Base-by-base conservation (phyloP, 306 rosid species). In the Pterocarpus santalinus region DNA sequence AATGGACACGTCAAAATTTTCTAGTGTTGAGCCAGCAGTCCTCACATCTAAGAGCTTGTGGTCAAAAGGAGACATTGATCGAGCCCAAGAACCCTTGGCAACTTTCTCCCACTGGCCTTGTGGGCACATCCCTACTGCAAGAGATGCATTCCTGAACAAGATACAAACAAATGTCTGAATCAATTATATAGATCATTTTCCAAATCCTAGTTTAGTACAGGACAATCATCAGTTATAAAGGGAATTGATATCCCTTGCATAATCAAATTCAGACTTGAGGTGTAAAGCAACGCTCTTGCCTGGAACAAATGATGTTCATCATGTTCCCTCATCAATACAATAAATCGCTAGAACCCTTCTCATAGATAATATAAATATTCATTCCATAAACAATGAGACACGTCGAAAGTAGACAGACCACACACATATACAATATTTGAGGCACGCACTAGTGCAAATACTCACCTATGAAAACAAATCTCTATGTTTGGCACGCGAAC, bases 401-500 rank as follows among this genome's bases (percentile, higher is more conserved):
- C 75, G 6, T 34, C 41, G 65, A 51, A 35, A 1, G 46, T 55
- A 72, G 64, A 65, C 43, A 70, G 81, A 41, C 62, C 55, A 61
- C 8, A 34, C n/a, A 60, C 60, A 36, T 67, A 32, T 60, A 68
- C 14, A 33, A 35, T 35, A n/a, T 30, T 53, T 2, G 63, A 77
- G 39, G 69, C 38, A 57, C 28, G 22, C 58, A 38, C 69, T 55
- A 28, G 61, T 66, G 46, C 60, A 83, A 62, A 83, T 47, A 82
- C 97, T 82, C 83, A 92, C 98, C 95, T 86, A 80, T 93, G 99
- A 73, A 95, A 90, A 78, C 99, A 95, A 85, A 93, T 86, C 81
- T 91, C 98, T 12, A 86, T 79, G 65, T 82, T 87, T 12, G 84
- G 86, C 41, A 80, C 2, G 12, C 75, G 90, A 69, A 73, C 78